Conservation (phyloP, 1,139 yeast genomes). For the Kurtzmaniella quercitrusa region DNA sequence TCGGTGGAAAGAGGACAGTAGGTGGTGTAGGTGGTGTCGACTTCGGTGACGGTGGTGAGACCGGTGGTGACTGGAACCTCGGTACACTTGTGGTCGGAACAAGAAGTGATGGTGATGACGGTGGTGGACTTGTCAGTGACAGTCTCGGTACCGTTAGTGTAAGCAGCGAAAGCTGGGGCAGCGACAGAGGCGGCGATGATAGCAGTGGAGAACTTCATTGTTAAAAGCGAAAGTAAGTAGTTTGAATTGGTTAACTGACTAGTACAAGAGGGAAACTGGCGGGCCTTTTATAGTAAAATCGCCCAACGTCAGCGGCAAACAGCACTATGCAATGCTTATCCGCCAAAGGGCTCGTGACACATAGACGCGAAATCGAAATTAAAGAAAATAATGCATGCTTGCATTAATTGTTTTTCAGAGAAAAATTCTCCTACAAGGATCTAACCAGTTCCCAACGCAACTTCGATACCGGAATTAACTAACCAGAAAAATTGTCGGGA, state of each 20-base stretch:
- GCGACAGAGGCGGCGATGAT: slow-evolving; percentile 20
- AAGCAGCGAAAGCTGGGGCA: slow-evolving; percentile 17
- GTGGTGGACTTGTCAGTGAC: slow-evolving; percentile 16
- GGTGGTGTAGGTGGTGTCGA: slow-evolving; percentile 21
- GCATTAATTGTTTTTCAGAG: not conserved
- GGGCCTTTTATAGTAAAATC: slow-evolving; percentile 2
- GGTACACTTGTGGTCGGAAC: slow-evolving; percentile 7
- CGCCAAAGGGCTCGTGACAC: not conserved
- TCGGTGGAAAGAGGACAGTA: slow-evolving; percentile 22
- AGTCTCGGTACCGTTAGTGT: slow-evolving; percentile 17
- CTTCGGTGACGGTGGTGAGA: slow-evolving; percentile 20
- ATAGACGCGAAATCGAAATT: not conserved
- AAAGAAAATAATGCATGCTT: not conserved
- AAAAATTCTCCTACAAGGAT: not conserved
- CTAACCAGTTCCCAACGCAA: not conserved
- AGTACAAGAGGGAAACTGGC: slow-evolving; percentile 4
- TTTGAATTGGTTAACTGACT: slow-evolving; percentile 5
- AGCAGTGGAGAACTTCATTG: slow-evolving; percentile 26
- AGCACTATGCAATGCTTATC: not conserved
- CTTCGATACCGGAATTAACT: not conserved
- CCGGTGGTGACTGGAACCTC: slow-evolving; percentile 16
- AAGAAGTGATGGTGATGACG: slow-evolving; percentile 15
- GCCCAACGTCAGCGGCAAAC: not conserved
- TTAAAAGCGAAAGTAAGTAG: slow-evolving; percentile 15
- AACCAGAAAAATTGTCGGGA: too few relatives aligned